Base-by-base conservation (phyloP, 371 early-diverging fungal species). In the Mortierella sp. region DNA sequence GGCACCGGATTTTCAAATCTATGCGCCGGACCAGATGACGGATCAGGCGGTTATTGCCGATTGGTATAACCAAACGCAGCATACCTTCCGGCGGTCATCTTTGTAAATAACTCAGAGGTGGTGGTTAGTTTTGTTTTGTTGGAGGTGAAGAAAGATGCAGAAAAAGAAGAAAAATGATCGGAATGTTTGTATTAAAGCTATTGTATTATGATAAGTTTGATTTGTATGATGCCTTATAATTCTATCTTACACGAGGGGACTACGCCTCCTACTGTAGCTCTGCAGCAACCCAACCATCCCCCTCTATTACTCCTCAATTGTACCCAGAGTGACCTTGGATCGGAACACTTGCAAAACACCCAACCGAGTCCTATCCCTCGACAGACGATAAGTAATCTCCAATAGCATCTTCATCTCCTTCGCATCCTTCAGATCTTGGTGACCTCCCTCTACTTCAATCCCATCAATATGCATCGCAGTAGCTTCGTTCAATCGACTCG, bases 31-130 rank as follows among this genome's bases (percentile, higher is more conserved):
- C 3, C 85, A 85, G 26, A 16, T 58, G 5, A 28, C 4, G 1
- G 80, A 82, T 55, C 44, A 57, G 2, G 71, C 3, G 4, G 4
- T 6, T 38, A 70, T 75, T 24, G 73, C 75, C 6, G 19, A 65
- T 38, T 85, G 85, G 85, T 79, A 76, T 28, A 84, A 84, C 16
- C 45, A 57, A 44, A 70, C 68, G 3, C 9, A 68, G 10, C 65
- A 65, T 65, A 65, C 65, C 24, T 65, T 65, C 38, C 65, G 65
- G 21, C 73, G 54, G 0, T 75, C 80, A 19, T 34, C 31, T 21
- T 38, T 77, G 31, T 78, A 63, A 38, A 74, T 16, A 19, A 16
- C 11, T 26, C 6, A 3, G 31, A 0, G 13, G 24, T 8, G 3
- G 10, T 11, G 24, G 42, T 1, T 21, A 31, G 42, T 38, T 38